A percentile compares a stretch with the other conserved stretches of the same genome.
Evolutionary conservation across 352 stramenopile genomes (phyloP).

Genomic region (Phytophthora rubi): DNA sequence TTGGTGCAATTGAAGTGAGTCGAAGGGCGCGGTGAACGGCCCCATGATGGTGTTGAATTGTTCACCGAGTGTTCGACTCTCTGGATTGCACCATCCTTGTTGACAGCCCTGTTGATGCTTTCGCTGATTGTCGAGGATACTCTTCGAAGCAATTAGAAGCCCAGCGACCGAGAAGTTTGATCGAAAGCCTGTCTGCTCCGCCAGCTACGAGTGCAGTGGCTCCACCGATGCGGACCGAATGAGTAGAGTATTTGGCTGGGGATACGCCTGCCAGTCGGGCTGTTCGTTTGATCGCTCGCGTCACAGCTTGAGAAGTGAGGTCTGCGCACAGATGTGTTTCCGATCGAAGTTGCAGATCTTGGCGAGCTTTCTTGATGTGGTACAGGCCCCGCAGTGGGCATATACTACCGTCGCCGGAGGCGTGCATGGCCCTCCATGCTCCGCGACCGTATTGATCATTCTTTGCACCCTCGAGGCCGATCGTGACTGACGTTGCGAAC

Average conservation of each 20-base stretch:
- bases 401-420: constrained; percentile 8
- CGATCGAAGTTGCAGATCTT: background rate
- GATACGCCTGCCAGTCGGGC: constrained; percentile 1
- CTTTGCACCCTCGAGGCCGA: constrained; percentile 18
- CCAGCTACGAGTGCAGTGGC: constrained; percentile 15
- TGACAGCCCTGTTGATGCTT: constrained; percentile 7
- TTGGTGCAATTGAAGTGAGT: constrained; percentile 7
- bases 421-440: constrained; percentile 17
- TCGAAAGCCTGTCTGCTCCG: constrained; percentile 14
- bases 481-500: constrained; percentile 9
- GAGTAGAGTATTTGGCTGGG: constrained; percentile 2
- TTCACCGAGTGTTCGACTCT: constrained; percentile 4
- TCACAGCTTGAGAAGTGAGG: constrained; percentile 6
- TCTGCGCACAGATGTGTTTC: constrained; percentile 8
- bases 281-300: constrained; percentile 5
- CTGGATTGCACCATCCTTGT: constrained; percentile 16
- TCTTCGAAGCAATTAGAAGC: constrained; percentile 23
- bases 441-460: constrained; percentile 26
- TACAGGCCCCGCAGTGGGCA: constrained; percentile 6
- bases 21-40: constrained; percentile 19
- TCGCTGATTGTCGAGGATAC: constrained; percentile 18
- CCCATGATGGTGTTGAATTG: constrained; percentile 16
- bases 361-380: constrained; percentile 4
- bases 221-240: constrained; percentile 28
- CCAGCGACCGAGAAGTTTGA: constrained; percentile 25